Conservation (phyloP, 1,139 yeast genomes). For the Geotrichum klebahnii region DNA sequence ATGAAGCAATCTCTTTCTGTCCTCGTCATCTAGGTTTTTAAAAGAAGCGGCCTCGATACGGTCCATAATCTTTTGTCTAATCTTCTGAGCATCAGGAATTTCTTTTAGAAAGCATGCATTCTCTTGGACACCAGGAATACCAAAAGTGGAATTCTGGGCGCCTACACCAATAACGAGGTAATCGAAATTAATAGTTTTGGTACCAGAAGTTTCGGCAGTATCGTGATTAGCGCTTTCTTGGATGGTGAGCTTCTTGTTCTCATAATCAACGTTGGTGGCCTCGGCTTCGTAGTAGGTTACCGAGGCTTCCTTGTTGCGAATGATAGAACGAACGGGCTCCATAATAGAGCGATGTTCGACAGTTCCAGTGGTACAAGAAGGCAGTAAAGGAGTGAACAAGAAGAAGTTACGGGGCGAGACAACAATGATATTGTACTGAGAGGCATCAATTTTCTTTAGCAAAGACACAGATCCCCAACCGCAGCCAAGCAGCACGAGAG, state of each 20-base stretch:
- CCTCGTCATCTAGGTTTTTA: slow-evolving; percentile 67
- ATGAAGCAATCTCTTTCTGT: slow-evolving; percentile 73
- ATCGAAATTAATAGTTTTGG: slow-evolving; percentile 50
- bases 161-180: slow-evolving; percentile 87
- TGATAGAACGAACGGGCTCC: slow-evolving; percentile 76
- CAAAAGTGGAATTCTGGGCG: slow-evolving; percentile 87
- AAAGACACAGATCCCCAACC: slow-evolving; percentile 70
- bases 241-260: slow-evolving; percentile 56
- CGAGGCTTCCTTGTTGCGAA: slow-evolving; percentile 69
- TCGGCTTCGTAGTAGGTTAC: slow-evolving; percentile 88
- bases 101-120: slow-evolving; percentile 83
- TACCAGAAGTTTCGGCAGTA: slow-evolving; percentile 3
- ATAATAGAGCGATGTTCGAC: slow-evolving; percentile 85
- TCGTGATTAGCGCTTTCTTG: slow-evolving; percentile 41
- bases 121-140: slow-evolving; percentile 89
- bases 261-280: slow-evolving; percentile 77
- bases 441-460: slow-evolving; percentile 78
- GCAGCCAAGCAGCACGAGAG: slow-evolving; percentile 81
- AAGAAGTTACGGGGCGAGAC: slow-evolving; percentile 94
- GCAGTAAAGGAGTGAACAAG: slow-evolving; percentile 87
- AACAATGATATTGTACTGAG: slow-evolving; percentile 80
- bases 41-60: slow-evolving; percentile 79
- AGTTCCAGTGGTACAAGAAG: slow-evolving; percentile 92
- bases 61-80: slow-evolving; percentile 72
- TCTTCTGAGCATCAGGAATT: slow-evolving; percentile 73